Evolutionary conservation across 345 rosid genomes (phyloP).

Genomic region (Eucalyptus grandis): DNA sequence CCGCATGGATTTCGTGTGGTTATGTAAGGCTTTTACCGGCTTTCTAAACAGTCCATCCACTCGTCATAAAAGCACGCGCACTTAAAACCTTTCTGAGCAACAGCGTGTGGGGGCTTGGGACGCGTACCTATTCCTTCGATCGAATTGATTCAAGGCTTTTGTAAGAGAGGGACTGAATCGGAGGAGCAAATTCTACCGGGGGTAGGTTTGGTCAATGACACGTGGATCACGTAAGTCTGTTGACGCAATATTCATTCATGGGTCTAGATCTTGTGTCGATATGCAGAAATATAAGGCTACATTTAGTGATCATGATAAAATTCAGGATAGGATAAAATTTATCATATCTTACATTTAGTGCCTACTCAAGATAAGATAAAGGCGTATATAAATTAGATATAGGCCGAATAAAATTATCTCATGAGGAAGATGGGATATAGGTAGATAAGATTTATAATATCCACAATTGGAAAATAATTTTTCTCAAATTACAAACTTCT

Average conservation of each 20-base stretch:
- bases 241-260: not conserved
- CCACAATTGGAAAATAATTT: too few relatives aligned
- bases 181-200: not conserved
- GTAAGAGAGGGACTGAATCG: not conserved
- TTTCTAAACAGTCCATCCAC: not conserved
- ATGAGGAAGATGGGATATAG: rapidly evolving
- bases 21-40: not conserved
- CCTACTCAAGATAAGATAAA: too few relatives aligned
- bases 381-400: too few relatives aligned
- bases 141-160: not conserved
- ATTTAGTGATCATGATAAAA: too few relatives aligned
- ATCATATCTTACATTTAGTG: too few relatives aligned
- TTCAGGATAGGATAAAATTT: too few relatives aligned
- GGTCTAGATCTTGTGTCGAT: too few relatives aligned
- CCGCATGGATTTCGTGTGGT: rapidly evolving
- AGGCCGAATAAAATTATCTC: too few relatives aligned
- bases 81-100: not conserved
- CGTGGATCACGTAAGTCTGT: not conserved
- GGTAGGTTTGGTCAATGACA: not conserved
- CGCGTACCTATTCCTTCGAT: not conserved
- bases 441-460: rapidly evolving
- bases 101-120: not conserved
- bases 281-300: too few relatives aligned
- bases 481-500: too few relatives aligned
- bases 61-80: not conserved